Conservation (phyloP, 1,139 yeast species). For the Kurtzmaniella natalensis region DNA sequence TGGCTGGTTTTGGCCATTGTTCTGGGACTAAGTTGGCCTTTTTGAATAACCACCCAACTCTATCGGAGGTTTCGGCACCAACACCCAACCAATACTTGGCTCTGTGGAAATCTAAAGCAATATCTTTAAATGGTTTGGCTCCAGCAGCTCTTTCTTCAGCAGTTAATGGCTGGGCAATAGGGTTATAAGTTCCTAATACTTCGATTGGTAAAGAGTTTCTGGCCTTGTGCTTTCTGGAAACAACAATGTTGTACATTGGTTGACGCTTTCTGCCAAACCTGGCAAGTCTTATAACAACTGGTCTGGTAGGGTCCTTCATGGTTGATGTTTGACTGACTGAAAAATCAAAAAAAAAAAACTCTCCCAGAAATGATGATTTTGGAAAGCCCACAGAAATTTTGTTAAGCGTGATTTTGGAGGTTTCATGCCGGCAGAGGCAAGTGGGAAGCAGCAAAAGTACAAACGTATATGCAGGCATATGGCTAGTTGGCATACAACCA, state of each 20-base stretch:
- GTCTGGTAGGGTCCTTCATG: conserved; percentile 7
- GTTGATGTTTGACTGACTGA: neutral
- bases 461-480: too few species aligned
- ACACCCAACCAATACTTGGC: conserved; percentile 98
- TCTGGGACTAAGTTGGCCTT: conserved; percentile 76
- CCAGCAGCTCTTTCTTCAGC: conserved; percentile 50
- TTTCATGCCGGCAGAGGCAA: too few species aligned
- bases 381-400: too few species aligned
- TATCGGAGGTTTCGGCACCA: conserved; percentile 94
- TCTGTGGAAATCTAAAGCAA: conserved; percentile 79
- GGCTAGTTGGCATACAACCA: too few species aligned
- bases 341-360: too few species aligned
- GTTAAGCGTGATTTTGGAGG: too few species aligned
- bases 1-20: conserved; percentile 58
- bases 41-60: conserved; percentile 72
- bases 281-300: conserved; percentile 68
- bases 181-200: conserved; percentile 91
- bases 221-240: conserved; percentile 68
- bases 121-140: conserved; percentile 68
- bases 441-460: too few species aligned
- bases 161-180: conserved; percentile 69
- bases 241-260: conserved; percentile 91
- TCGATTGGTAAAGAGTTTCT: conserved; percentile 87
- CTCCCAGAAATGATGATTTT: too few species aligned
- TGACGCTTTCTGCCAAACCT: conserved; percentile 86